phyloP scores from a whole-genome alignment of 2,329 filamentous ascomycete genomes.

The Beauveria varroae region DNA sequence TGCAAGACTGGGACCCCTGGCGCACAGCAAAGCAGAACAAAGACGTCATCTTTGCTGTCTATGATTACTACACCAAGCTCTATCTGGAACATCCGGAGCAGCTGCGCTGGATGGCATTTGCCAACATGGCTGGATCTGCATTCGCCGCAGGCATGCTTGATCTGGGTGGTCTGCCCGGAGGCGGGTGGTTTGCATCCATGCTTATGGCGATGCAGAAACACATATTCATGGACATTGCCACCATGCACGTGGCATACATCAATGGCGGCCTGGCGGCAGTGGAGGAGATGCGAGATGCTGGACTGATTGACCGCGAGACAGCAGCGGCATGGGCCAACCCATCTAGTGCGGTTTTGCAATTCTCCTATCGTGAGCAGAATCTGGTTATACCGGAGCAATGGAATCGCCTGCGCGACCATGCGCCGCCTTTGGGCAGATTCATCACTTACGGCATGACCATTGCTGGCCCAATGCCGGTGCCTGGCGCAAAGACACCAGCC shows the following conservation, averaged over 20 bases:
- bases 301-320: neutral
- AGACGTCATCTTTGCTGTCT: neutral
- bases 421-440: neutral
- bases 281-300: constrained; percentile 2
- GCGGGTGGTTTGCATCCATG: neutral
- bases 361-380: constrained; percentile 4
- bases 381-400: neutral
- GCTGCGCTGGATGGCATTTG: constrained; percentile 5
- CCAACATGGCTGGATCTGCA: constrained; percentile 6
- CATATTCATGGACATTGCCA: constrained; percentile 1
- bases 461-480: constrained; percentile 3
- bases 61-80: constrained; percentile 4
- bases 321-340: neutral
- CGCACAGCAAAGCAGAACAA: constrained; percentile 1
- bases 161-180: neutral
- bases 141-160: constrained; percentile 5
- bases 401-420: neutral
- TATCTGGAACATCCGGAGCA: neutral
- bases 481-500: constrained; percentile 1
- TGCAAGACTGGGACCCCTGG: constrained; percentile 1
- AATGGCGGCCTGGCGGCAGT: neutral
- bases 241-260: constrained; percentile 1
- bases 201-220: constrained; percentile 10
- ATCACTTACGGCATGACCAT: constrained; percentile 3
- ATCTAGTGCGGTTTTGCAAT: neutral